phyloP scores from a whole-genome alignment of 495 filamentous ascomycete species.

The Hyphodiscus hymeniophilus region DNA sequence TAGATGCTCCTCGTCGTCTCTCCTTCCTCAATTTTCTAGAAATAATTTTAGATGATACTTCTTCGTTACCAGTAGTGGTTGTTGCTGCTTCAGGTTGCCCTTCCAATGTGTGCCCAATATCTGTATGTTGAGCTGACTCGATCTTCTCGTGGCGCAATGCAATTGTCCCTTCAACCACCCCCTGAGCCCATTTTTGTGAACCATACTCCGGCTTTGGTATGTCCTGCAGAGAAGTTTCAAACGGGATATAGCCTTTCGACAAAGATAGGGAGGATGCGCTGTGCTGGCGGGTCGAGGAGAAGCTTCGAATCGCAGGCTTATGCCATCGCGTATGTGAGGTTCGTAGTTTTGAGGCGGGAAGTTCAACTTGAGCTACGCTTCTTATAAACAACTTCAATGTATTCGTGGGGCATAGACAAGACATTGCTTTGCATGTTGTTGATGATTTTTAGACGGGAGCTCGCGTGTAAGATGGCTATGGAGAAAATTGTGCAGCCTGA shows the following conservation, averaged over 20 bases:
- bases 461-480: background rate
- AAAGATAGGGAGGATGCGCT: background rate
- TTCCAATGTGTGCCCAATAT: too few relatives aligned
- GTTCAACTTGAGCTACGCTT: conserved; percentile 35
- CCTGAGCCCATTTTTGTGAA: too few relatives aligned
- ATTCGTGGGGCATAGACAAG: conserved; percentile 37
- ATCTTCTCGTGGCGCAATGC: too few relatives aligned
- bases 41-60: too few relatives aligned
- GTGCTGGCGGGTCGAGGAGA: background rate
- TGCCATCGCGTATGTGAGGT: background rate
- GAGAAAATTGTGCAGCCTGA: background rate
- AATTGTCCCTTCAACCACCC: too few relatives aligned
- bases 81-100: too few relatives aligned
- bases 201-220: background rate
- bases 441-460: conserved; percentile 1
- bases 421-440: conserved; percentile 27
- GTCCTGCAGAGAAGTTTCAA: background rate
- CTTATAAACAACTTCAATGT: conserved; percentile 40
- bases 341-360: conserved; percentile 14
- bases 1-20: too few relatives aligned
- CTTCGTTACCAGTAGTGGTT: too few relatives aligned
- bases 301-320: background rate
- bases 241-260: background rate
- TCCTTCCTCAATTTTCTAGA: too few relatives aligned
- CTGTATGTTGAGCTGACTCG: too few relatives aligned